Evolutionary conservation across 257 asterid genomes (phyloP), one percentile per base, ranked within the genome.

Genomic region (Echium plantagineum): DNA sequence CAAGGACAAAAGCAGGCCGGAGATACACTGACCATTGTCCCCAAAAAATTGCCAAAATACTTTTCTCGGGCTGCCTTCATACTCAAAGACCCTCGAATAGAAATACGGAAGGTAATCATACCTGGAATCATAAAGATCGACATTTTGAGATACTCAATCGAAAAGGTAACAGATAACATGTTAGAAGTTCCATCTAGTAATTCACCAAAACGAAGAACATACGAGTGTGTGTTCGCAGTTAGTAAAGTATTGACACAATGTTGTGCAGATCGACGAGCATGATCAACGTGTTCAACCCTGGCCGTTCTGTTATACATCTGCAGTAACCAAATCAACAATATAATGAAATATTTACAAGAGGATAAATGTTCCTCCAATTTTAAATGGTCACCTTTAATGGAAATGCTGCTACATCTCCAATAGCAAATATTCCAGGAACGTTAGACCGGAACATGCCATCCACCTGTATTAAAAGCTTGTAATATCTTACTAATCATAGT

Each of bases 41-140:
- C 98, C 98, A 73, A 72, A 87, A 75, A 90, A 87, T 58, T 90
- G 98, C 98, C 96, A 87, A 96, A 95, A 85, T 10, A 87, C 94
- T 87, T 87, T 90, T 86, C 98, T 81, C 53, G 76, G 83, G 84
- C 96, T 83, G 52, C 98, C 98, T 70, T 87, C 98, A 62, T 81
- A 85, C 77, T 90, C 98, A 59, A 90, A 90, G 60, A 90, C 91
- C 79, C 98, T 80, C 0, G 98, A 90, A 82, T 90, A 90, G 77
- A 90, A 90, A 69, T 80, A 83, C 8, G 98, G 98, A 65, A 90
- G 94, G 71, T 90, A 90, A 64, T 87, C 96, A 73, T 90, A 90
- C 69, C 98, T 90, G 77, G 67, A 66, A 10, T 10, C 15, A 42
- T 42, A 42, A 42, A 42, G 13, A 10, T 42, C 1, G 49, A 0